Evolutionary conservation across 2,329 filamentous ascomycete species (phyloP).

Genomic region (Epichloe festucae): DNA sequence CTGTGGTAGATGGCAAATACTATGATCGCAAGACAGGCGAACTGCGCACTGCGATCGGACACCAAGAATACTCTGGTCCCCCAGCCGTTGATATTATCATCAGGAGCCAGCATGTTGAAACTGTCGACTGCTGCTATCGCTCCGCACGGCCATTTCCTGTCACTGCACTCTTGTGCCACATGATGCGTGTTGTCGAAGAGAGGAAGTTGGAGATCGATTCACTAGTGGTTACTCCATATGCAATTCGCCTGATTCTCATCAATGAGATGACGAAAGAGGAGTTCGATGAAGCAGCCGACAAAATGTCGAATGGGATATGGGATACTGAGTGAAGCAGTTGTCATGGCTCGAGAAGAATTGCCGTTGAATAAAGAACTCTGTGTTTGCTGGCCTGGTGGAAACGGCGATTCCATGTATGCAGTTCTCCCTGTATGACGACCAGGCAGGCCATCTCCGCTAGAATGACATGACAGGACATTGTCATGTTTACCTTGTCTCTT

Average conservation of each 20-base stretch:
- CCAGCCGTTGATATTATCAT: conserved; percentile 8
- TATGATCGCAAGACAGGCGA: conserved; percentile 8
- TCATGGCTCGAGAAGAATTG: too few relatives aligned
- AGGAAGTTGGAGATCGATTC: conserved; percentile 6
- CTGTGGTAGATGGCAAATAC: conserved; percentile 9
- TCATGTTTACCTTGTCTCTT: too few relatives aligned
- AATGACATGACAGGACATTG: too few relatives aligned
- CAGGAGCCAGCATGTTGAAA: conserved; percentile 2
- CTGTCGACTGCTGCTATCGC: neutral
- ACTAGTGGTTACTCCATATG: conserved; percentile 6
- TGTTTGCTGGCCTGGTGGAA: too few relatives aligned
- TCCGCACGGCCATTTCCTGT: conserved; percentile 6
- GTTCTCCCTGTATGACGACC: too few relatives aligned
- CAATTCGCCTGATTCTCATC: conserved; percentile 5
- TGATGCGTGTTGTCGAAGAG: conserved; percentile 7
- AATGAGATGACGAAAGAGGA: conserved; percentile 1
- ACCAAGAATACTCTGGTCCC: conserved; percentile 5
- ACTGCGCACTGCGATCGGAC: neutral
- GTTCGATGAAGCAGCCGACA: neutral
- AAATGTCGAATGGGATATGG: conserved; percentile 3
- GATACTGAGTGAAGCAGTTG: neutral
- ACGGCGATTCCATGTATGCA: too few relatives aligned
- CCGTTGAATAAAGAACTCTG: too few relatives aligned
- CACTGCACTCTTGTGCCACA: conserved; percentile 4
- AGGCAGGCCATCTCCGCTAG: too few relatives aligned